A percentile compares a stretch with the other conserved stretches of the same genome.
These are phyloP conservation scores for Fusarium zealandicum DNA, from an alignment of 2,329 filamentous ascomycete species.

Conservation along the genomic window DNA sequence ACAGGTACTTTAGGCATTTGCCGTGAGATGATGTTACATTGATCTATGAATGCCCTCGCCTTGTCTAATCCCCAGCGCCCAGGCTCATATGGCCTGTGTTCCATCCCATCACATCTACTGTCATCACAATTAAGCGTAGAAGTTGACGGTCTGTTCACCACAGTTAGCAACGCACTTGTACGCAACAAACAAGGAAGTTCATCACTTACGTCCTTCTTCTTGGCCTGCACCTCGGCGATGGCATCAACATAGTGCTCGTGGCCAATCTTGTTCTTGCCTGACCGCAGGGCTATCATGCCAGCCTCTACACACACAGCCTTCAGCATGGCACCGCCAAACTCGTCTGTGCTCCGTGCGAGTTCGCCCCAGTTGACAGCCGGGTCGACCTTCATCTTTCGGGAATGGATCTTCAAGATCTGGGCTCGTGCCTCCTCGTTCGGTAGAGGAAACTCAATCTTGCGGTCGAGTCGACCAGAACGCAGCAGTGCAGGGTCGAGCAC, in stretches of 20 bases:
- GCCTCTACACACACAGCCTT: conserved; percentile 99
- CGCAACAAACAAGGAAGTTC: background rate
- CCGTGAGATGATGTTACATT: conserved; percentile 40
- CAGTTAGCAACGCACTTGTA: conserved; percentile 20
- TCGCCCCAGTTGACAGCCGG: conserved; percentile 95
- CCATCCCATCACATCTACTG: conserved; percentile 17
- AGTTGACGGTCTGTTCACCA: conserved; percentile 60
- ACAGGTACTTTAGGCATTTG: conserved; percentile 9
- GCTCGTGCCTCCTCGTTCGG: conserved; percentile 97
- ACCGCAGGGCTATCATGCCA: conserved; percentile 96
- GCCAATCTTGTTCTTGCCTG: conserved; percentile 93
- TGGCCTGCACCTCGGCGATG: conserved; percentile 91
- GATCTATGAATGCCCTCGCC: conserved; percentile 35
- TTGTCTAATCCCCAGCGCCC: conserved; percentile 32
- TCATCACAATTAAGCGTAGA: conserved; percentile 54
- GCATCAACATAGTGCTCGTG: conserved; percentile 99
- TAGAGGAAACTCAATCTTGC: conserved; percentile 98
- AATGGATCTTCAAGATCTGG: conserved; percentile 97
- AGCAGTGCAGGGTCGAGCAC: conserved; percentile 91
- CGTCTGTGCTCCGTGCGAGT: conserved; percentile 93
- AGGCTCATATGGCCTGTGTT: conserved; percentile 18
- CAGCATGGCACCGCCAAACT: conserved; percentile 96
- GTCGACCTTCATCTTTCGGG: conserved; percentile 97
- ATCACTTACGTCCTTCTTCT: conserved; percentile 85
- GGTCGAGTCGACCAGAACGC: conserved; percentile 88